Evolutionary conservation across 2,329 filamentous ascomycete species (phyloP), one percentile per base, ranked within the genome.

Genomic region (Pyrenochaeta sp.): DNA sequence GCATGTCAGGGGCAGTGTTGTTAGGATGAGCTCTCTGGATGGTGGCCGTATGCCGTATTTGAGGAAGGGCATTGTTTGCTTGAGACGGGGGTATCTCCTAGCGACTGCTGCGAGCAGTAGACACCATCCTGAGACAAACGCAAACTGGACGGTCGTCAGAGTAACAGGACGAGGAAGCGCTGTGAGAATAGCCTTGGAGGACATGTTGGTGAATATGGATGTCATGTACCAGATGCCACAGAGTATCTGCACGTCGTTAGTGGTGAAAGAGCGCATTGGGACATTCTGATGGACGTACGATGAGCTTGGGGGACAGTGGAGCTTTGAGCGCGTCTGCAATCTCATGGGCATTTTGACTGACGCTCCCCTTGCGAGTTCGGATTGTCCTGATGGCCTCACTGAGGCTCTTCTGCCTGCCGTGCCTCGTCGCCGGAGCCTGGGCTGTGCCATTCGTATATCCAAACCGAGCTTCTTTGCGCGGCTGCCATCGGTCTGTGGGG

Each of bases 141-240:
- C 88, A 74, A 99, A 99, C 78, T 99, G 94, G 37, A 96, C 80
- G 44, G 96, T 80, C 1, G 93, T 97, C 61, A 97, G 81, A 14
- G 93, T 96, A 21, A 94, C 88, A 1, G 93, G 93, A 72, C 90
- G 94, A 45, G 89, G 85, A 56, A 96, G 90, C 29, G 90, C 89
- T 58, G 90, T 96, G 50, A 97, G 80, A 65, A 99, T 99, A 13
- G 93, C 89, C 75, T 99, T 99, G 38, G 94, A 96, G 17, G 94
- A 97, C 2, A 94, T 96, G 70, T 97, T 99, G 51, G 94, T 96
- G 59, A 97, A 78, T 51, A 95, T 94, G 29, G 93, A 97, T 17
- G 92, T 96, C 69, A 89, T 82, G 77, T 97, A 99, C 94, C 94
- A 97, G 65, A 93, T 75, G 44, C 92, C 76, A 73, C 93, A 97